A percentile compares a stretch with the other conserved stretches of the same genome.
Conservation (phyloP, 2,329 filamentous ascomycete genomes). For the Botrytis aclada region DNA sequence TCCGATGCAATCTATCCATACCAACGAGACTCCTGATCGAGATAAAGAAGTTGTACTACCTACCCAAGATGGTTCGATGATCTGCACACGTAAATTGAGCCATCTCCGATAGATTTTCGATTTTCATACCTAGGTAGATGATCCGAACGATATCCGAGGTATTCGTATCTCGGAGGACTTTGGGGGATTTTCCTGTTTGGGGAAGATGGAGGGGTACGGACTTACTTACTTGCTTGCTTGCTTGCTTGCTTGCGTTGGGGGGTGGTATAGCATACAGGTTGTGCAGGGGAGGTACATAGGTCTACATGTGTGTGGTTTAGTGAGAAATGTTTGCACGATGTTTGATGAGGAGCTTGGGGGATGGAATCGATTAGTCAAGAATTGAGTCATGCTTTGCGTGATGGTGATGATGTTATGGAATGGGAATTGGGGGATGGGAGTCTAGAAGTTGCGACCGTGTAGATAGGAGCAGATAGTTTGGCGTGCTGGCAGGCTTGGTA, state of each 20-base stretch:
- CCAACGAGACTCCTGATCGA: neutral
- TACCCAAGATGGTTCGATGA: neutral
- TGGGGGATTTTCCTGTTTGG: neutral
- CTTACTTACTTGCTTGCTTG: neutral
- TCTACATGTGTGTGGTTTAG: neutral
- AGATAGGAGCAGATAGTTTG: neutral
- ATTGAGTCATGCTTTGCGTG: neutral
- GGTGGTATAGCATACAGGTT: neutral
- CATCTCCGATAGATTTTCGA: neutral
- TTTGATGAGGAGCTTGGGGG: neutral
- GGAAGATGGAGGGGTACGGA: neutral
- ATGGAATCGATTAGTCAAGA: neutral
- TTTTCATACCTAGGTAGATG: neutral
- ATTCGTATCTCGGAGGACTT: neutral
- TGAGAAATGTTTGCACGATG: neutral
- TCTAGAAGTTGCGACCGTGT: neutral
- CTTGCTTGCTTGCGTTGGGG: neutral
- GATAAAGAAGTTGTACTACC: neutral
- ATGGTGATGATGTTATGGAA: neutral
- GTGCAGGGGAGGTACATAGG: neutral
- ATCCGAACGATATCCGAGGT: slow-evolving; percentile 6
- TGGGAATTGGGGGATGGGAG: neutral
- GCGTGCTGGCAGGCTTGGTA: slow-evolving; percentile 8
- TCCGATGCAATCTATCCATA: neutral
- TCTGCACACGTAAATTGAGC: neutral